A percentile compares a stretch with the other conserved stretches of the same genome.
Evolutionary conservation across 331 rosid species (phyloP).

Genomic region (Malus hybrid): DNA sequence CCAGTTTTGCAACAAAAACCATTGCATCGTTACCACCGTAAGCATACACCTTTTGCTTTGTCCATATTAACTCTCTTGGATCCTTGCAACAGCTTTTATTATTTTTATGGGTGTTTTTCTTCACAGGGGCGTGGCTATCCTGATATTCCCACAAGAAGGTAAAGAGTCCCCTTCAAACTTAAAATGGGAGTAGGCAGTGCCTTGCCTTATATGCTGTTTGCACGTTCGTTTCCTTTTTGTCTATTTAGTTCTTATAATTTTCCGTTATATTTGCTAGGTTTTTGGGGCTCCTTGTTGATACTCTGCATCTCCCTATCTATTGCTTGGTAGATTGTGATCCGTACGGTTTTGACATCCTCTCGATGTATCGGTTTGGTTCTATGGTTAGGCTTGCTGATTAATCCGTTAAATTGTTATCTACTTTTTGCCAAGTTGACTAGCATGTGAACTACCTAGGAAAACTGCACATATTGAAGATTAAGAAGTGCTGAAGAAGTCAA

Average conservation of each 20-base stretch:
- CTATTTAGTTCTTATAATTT: too few relatives aligned
- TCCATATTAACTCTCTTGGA: background rate
- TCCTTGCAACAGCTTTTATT: background rate
- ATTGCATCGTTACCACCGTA: conserved; percentile 78
- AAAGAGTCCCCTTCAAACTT: background rate
- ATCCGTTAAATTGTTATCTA: conserved; percentile 17
- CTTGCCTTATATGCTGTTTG: background rate
- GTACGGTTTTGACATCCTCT: conserved; percentile 81
- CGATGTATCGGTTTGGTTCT: conserved; percentile 87
- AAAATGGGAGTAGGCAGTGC: background rate
- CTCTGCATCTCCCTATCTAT: conserved; percentile 58
- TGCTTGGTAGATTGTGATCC: conserved; percentile 99
- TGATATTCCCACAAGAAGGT: conserved; percentile 90
- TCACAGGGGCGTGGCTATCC: conserved; percentile 93
- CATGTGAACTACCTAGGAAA: conserved; percentile 1
- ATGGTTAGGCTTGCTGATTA: conserved; percentile 52
- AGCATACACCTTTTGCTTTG: conserved; percentile 4
- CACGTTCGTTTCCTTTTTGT: background rate
- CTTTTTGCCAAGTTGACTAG: conserved; percentile 1
- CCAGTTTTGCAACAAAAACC: conserved; percentile 69
- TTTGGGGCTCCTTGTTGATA: conserved; percentile 79
- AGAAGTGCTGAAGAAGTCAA: background rate
- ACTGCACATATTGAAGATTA: conserved; percentile 2
- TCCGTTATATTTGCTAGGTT: conserved; percentile 47
- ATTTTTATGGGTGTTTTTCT: conserved; percentile 4